Evolutionary conservation across 2,329 filamentous ascomycete genomes (phyloP), one percentile per base, ranked within the genome.

Genomic region (Chaetomium olivaceum): DNA sequence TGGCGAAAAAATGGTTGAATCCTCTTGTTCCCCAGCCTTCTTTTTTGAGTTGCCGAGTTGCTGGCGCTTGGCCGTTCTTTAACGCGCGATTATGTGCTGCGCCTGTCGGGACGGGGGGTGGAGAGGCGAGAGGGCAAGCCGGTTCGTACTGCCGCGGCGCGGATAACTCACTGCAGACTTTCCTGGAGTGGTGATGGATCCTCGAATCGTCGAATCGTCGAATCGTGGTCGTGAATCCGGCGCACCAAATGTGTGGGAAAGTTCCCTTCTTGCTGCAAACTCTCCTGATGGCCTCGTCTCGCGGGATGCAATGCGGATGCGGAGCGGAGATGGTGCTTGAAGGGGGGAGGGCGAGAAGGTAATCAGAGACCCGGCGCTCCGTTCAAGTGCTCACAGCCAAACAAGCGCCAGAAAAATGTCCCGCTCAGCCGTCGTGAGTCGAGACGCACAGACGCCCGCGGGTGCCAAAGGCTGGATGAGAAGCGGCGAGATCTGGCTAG

Each of bases 1-100:
- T 54, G 55, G 31, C 61, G 36, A 46, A 43, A 25, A 50, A 39
- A 57, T n/a, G 62, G 39, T 55, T 19, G 23, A n/a, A 31, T 43
- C 39, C 39, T 36, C 16, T n/a, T 33, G 52, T 8, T 16, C 36
- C 52, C 52, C 63, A 61, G 58, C 39, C 63, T 67, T 55, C 33
- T 51, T 54, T 63, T 63, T 63, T 52, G 58, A 63, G 55, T 61
- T 63, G 60, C 56, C 58, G 66, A 61, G 63, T 67, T 63, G 27
- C 65, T 68, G 76, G 79, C 78, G 78, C 78, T 79, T 80, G 71
- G 64, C 62, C 39, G 3, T 27, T 71, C 64, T 74, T 80, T 80
- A 74, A 79, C 79, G 79, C 79, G 79, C 79, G 78, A 80, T 81
- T 80, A 80, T 74, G 74, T 74, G 74, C 74, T 78, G 76, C 77